These are phyloP conservation scores for Colletotrichum sp. DNA, from an alignment of 2,329 filamentous ascomycete genomes.

Conservation along the genomic window DNA sequence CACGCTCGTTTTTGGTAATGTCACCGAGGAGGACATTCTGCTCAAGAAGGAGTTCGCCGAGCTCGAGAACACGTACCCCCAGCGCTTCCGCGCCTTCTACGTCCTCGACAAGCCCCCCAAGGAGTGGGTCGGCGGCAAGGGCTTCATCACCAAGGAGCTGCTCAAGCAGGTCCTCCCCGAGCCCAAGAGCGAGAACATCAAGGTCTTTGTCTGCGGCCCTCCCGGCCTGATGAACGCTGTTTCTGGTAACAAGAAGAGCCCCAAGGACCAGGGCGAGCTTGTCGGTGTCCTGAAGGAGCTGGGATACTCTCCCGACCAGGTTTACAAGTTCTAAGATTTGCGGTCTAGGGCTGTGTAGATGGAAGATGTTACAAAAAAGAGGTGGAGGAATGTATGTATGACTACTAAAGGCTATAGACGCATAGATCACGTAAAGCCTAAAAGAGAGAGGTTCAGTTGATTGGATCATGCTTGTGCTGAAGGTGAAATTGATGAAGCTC, in stretches of 20 bases:
- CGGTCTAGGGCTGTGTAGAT: not conserved
- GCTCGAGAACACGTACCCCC: constrained; percentile 93
- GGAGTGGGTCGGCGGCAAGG: constrained; percentile 77
- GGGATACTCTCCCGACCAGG: constrained; percentile 74
- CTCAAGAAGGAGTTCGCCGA: constrained; percentile 84
- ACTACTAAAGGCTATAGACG: constrained; percentile 16
- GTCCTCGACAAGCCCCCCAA: constrained; percentile 84
- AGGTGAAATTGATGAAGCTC: not conserved
- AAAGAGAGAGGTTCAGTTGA: not conserved
- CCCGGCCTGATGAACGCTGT: constrained; percentile 93
- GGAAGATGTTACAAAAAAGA: not conserved
- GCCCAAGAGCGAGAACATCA: constrained; percentile 90
- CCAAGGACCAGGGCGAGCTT: constrained; percentile 93
- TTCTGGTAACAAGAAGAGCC: constrained; percentile 87
- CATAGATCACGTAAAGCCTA: constrained; percentile 2
- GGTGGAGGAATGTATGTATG: not conserved
- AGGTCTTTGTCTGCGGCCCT: constrained; percentile 95
- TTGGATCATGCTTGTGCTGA: not conserved
- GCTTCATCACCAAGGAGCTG: constrained; percentile 87
- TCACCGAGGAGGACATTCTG: constrained; percentile 88
- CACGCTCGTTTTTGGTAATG: constrained; percentile 91
- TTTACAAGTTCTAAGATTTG: constrained; percentile 84
- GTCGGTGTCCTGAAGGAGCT: constrained; percentile 82
- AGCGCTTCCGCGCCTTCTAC: constrained; percentile 95
- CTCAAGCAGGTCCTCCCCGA: constrained; percentile 94